Conservation (phyloP, 345 rosid species). For the Eutrema heterophyllum region DNA sequence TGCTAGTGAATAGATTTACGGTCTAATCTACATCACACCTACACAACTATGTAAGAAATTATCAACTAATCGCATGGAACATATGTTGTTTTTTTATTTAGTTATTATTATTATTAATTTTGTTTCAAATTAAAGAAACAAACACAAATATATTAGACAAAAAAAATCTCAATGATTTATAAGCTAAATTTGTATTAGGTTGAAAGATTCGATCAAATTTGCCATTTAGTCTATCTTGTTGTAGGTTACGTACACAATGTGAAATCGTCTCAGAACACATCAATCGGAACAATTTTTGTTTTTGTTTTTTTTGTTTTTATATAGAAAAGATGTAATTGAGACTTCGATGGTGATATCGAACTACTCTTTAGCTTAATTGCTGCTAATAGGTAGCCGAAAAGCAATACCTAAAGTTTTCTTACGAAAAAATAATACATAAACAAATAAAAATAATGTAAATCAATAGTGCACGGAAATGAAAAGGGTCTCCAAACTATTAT, state of each 20-base stretch:
- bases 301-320: background rate
- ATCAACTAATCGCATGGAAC: background rate
- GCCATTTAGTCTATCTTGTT: background rate
- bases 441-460: background rate
- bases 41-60: background rate
- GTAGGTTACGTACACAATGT: too few species aligned
- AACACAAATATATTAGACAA: background rate
- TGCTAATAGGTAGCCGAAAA: background rate
- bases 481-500: background rate
- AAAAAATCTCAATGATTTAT: background rate
- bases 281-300: background rate
- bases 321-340: background rate
- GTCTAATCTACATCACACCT: background rate
- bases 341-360: constrained; percentile 9
- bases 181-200: background rate
- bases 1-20: background rate
- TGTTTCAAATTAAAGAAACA: background rate
- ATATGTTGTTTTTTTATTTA: background rate
- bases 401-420: background rate
- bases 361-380: constrained; percentile 6
- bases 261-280: too few species aligned
- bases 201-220: background rate
- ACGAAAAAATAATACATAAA: background rate
- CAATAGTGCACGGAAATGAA: background rate
- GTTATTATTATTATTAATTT: background rate